Evolutionary conservation across 2,329 filamentous ascomycete species (phyloP).

Genomic region (Xylaria sp.): DNA sequence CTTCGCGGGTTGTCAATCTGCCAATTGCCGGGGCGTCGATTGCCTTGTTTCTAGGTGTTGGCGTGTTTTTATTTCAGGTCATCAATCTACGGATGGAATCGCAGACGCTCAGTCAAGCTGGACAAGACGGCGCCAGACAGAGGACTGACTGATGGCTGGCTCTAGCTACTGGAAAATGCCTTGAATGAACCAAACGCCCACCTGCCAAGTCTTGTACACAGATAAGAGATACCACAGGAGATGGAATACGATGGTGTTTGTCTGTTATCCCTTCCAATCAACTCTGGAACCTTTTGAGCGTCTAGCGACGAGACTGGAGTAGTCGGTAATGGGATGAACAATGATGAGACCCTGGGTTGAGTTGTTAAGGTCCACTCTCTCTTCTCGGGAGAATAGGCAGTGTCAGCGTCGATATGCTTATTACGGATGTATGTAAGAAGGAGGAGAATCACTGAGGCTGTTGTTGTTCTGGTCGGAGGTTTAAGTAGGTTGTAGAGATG

Average conservation of each 20-base stretch:
- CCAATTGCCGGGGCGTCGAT: neutral
- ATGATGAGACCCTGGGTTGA: neutral
- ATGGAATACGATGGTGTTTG: constrained; percentile 7
- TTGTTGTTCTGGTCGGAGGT: neutral
- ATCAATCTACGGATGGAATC: constrained; percentile 22
- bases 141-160: constrained; percentile 15
- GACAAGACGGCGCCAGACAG: constrained; percentile 16
- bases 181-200: constrained; percentile 4
- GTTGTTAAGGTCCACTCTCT: neutral
- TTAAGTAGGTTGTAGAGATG: neutral
- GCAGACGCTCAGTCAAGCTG: constrained; percentile 18
- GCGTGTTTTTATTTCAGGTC: constrained; percentile 20
- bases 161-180: constrained; percentile 18
- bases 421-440: neutral
- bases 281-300: constrained; percentile 3
- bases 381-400: neutral
- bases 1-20: neutral
- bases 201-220: constrained; percentile 6
- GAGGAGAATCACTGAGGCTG: neutral
- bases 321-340: neutral
- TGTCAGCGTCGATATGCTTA: constrained; percentile 1
- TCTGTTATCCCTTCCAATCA: constrained; percentile 2
- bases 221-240: constrained; percentile 4
- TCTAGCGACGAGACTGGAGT: neutral
- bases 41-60: constrained; percentile 1